These are phyloP conservation scores for Oligophagozyma castellii DNA, from an alignment of 1,139 yeast genomes.

Conservation along the genomic window DNA sequence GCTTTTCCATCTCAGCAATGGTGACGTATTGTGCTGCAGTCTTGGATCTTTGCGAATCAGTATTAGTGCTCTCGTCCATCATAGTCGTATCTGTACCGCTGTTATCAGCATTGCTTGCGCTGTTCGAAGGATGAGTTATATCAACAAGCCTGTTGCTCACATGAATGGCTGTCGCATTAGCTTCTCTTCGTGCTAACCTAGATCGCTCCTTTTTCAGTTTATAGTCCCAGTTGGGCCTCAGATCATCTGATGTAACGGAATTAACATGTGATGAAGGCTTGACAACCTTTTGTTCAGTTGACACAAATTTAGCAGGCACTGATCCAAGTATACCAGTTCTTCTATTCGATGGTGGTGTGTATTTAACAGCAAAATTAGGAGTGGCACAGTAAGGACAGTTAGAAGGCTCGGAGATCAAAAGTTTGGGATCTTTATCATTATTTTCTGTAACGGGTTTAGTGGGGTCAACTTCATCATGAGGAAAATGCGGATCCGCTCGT, in stretches of 20 bases:
- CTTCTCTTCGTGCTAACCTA: constrained; percentile 72
- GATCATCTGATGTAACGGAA: constrained; percentile 53
- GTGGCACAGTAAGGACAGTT: constrained; percentile 91
- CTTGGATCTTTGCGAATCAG: constrained; percentile 4
- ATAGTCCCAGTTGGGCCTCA: constrained; percentile 87
- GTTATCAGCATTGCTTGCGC: constrained; percentile 9
- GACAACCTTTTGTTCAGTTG: not conserved
- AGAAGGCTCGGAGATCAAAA: constrained; percentile 74
- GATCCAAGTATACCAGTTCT: constrained; percentile 36
- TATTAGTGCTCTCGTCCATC: constrained; percentile 5
- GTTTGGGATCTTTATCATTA: constrained; percentile 35
- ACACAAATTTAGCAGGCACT: constrained; percentile 7
- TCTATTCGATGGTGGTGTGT: constrained; percentile 45
- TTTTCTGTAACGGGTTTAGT: constrained; percentile 23
- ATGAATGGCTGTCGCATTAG: constrained; percentile 89
- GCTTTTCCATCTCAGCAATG: constrained; percentile 45
- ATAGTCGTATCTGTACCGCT: constrained; percentile 11
- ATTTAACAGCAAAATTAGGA: constrained; percentile 74
- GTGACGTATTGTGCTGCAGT: constrained; percentile 10
- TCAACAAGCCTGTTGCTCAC: constrained; percentile 50
- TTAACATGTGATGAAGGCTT: not conserved
- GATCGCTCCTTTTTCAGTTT: constrained; percentile 59
- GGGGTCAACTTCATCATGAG: constrained; percentile 48
- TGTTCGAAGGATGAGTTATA: constrained; percentile 24
- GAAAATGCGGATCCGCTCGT: constrained; percentile 88